Percentiles rank a stretch among this genome's conserved stretches.
These are phyloP conservation scores for Aureobasidium zeae DNA, from an alignment of 2,329 filamentous ascomycete genomes.

Conservation along the genomic window DNA sequence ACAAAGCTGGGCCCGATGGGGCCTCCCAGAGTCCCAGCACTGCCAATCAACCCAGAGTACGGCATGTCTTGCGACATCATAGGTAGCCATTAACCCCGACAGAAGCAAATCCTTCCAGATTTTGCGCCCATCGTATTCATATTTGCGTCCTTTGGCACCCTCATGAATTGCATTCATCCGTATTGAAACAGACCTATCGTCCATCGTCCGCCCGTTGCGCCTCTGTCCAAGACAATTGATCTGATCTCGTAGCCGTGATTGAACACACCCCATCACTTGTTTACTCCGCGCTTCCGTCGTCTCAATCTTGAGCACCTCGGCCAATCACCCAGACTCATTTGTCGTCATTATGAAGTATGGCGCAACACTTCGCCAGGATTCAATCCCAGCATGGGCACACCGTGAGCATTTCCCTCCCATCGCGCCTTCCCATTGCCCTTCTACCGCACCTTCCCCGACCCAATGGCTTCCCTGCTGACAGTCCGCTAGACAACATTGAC, in stretches of 20 bases:
- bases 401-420: slow-evolving; percentile 40
- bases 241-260: neutral
- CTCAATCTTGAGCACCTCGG: too few species aligned
- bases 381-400: slow-evolving; percentile 72
- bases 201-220: slow-evolving; percentile 13
- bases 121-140: too few species aligned
- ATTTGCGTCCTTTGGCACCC: neutral
- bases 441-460: too few species aligned
- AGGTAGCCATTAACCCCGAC: too few species aligned
- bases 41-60: too few species aligned
- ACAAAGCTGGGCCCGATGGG: too few species aligned
- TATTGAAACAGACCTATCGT: neutral
- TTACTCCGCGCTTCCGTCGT: slow-evolving; percentile 1
- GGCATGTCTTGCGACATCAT: too few species aligned
- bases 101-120: slow-evolving; percentile 4
- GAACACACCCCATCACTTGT: neutral
- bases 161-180: slow-evolving; percentile 5
- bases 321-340: too few species aligned
- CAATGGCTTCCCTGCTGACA: too few species aligned
- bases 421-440: too few species aligned
- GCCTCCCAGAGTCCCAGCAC: too few species aligned
- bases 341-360: slow-evolving; percentile 60
- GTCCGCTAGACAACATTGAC: slow-evolving; percentile 68
- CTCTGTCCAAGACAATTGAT: neutral
- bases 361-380: slow-evolving; percentile 61